Evolutionary conservation across 441 rosid species (phyloP).

Genomic region (Arabidopsis hybrid): DNA sequence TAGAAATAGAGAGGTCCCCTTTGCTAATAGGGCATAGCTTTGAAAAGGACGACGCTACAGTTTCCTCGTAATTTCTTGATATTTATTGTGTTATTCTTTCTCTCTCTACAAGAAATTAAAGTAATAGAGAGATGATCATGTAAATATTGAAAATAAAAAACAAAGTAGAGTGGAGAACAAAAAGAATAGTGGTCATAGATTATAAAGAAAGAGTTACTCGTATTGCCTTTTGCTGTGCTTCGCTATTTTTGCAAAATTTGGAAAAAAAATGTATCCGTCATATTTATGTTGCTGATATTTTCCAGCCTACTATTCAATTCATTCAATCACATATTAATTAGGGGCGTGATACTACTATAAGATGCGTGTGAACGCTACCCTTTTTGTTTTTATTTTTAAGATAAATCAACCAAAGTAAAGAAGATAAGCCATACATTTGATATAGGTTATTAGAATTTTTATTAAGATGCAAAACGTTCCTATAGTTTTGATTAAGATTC

Average conservation of each 20-base stretch:
- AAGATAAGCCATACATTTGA: slow-evolving; percentile 25
- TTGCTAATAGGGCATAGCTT: slow-evolving; percentile 44
- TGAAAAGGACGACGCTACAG: slow-evolving; percentile 44
- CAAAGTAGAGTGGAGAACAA: slow-evolving; percentile 18
- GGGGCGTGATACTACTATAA: not conserved
- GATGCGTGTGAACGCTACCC: not conserved
- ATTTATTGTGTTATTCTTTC: slow-evolving; percentile 28
- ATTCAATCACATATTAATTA: not conserved
- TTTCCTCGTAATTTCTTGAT: slow-evolving; percentile 40
- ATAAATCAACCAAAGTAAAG: slow-evolving; percentile 2
- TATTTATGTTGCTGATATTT: slow-evolving; percentile 3
- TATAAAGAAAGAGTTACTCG: slow-evolving; percentile 17
- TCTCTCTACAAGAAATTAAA: slow-evolving; percentile 15
- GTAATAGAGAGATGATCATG: slow-evolving; percentile 15
- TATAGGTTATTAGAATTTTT: not conserved
- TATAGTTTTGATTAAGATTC: slow-evolving; percentile 31
- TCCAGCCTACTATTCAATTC: not conserved
- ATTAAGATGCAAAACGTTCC: not conserved
- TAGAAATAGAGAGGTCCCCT: slow-evolving; percentile 46
- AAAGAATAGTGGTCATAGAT: slow-evolving; percentile 15
- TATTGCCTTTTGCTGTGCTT: slow-evolving; percentile 36
- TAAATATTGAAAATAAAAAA: not conserved
- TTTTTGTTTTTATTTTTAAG: not conserved
- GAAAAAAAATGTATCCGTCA: not conserved
- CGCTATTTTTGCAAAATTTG: slow-evolving; percentile 27